Conservation (phyloP, 2,329 filamentous ascomycete genomes). For the Fusarium lateritium region DNA sequence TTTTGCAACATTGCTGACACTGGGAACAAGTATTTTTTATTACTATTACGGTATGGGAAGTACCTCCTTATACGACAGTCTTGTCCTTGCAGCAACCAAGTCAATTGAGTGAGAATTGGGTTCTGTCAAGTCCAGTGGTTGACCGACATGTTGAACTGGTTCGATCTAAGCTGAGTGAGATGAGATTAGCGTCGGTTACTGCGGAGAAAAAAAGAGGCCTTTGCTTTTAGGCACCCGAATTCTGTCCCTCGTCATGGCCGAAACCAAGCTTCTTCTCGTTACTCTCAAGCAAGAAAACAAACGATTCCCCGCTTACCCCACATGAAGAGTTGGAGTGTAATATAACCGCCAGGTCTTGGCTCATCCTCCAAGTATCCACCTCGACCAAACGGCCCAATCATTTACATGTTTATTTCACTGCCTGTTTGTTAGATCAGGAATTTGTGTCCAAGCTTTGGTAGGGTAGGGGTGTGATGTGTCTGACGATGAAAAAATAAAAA, state of each 20-base stretch:
- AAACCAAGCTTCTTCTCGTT: slow-evolving; percentile 23
- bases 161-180: neutral
- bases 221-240: slow-evolving; percentile 28
- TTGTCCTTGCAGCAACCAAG: neutral
- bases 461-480: neutral
- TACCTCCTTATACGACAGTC: neutral
- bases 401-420: slow-evolving; percentile 25
- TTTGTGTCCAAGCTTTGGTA: slow-evolving; percentile 2
- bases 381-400: slow-evolving; percentile 1
- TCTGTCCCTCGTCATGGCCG: neutral
- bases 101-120: too few relatives aligned
- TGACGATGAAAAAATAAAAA: neutral
- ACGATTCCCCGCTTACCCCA: slow-evolving; percentile 26
- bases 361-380: slow-evolving; percentile 13
- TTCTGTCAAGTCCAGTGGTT: neutral
- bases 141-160: neutral
- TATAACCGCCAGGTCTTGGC: slow-evolving; percentile 22
- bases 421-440: slow-evolving; percentile 33
- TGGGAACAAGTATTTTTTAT: neutral
- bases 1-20: slow-evolving; percentile 11
- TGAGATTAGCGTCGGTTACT: neutral
- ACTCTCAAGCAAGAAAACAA: too few relatives aligned
- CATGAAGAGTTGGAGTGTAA: neutral
- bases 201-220: slow-evolving; percentile 16
- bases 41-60: slow-evolving; percentile 2